phyloP scores from a whole-genome alignment of 1,284 basidiomycete species.

The Puccinia brachypodii region DNA sequence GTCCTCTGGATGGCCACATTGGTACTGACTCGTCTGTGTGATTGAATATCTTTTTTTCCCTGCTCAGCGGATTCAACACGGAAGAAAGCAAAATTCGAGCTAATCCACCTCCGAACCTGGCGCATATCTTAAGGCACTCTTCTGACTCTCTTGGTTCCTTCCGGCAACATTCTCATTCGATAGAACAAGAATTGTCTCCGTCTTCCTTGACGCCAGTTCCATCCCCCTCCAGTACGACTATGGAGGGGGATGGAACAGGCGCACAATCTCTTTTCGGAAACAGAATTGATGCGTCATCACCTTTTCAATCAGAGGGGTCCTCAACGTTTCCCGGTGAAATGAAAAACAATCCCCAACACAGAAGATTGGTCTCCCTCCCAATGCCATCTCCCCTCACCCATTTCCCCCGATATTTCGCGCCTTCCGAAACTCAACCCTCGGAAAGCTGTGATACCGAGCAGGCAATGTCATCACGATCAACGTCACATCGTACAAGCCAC shows the following conservation, averaged over 20 bases:
- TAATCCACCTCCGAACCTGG: not conserved
- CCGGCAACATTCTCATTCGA: not conserved
- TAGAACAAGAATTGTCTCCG: not conserved
- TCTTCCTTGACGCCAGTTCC: not conserved
- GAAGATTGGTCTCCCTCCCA: not conserved
- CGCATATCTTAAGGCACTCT: not conserved
- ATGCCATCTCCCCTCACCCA: not conserved
- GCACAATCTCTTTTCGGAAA: not conserved
- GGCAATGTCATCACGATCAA: not conserved
- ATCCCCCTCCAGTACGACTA: not conserved
- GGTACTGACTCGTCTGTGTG: not conserved
- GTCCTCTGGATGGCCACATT: not conserved
- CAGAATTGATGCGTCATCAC: not conserved
- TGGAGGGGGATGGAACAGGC: not conserved
- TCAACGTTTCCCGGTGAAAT: not conserved
- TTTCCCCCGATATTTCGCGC: constrained; percentile 19
- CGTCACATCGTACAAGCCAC: not conserved
- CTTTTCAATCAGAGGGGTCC: not conserved
- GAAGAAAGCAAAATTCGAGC: not conserved
- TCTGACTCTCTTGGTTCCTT: not conserved
- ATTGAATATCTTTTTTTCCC: not conserved
- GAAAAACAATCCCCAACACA: not conserved
- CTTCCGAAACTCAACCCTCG: not conserved
- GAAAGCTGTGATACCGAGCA: not conserved
- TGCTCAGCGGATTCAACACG: not conserved